Evolutionary conservation across 2,329 filamentous ascomycete species (phyloP), one percentile per base, ranked within the genome.

Genomic region (Torrubiella hemipterigena): DNA sequence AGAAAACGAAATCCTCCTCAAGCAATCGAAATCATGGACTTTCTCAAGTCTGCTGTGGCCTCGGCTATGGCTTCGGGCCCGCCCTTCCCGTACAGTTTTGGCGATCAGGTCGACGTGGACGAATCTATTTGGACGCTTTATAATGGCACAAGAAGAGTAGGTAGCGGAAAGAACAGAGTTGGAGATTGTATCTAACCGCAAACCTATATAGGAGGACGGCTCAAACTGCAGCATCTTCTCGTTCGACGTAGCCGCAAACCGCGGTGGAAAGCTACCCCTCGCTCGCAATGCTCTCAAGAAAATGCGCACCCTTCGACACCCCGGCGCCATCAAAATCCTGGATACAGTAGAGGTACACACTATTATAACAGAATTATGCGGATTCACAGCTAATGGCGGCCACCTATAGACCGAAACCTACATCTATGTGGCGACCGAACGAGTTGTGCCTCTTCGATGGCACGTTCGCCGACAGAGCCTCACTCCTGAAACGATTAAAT

Each of bases 161-260:
- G 64, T 50, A 25, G 6, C 17, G 24, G 21, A 4, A 17, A 12
- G 7, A 5, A 23, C 24, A n/a, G 6, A 5, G 6, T 6, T 6
- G 14, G 22, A 26, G 14, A 23, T 13, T 16, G 15, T 18, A 9
- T 24, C 22, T 25, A 17, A 29, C 17, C 5, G 12, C 16, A 14
- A 6, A 12, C 10, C 29, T 37, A 13, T 30, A 17, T 44, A 95
- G 86, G 87, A 96, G 61, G 89, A 96, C 54, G 77, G 84, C 20
- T 93, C 86, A 4, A 77, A 84, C 46, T 98, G 91, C 60, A 95
- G 86, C 61, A 87, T 98, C 43, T 94, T 98, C 61, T 84, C 86
- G 44, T 98, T 98, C 65, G 89, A 98, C 53, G 71, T 93, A 34
- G 69, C 70, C 37, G 66, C 81, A 35, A 89, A 93, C 54, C 84